Evolutionary conservation across 768 basidiomycete genomes (phyloP), one percentile per base, ranked within the genome.

Genomic region (Paxillus involutus): DNA sequence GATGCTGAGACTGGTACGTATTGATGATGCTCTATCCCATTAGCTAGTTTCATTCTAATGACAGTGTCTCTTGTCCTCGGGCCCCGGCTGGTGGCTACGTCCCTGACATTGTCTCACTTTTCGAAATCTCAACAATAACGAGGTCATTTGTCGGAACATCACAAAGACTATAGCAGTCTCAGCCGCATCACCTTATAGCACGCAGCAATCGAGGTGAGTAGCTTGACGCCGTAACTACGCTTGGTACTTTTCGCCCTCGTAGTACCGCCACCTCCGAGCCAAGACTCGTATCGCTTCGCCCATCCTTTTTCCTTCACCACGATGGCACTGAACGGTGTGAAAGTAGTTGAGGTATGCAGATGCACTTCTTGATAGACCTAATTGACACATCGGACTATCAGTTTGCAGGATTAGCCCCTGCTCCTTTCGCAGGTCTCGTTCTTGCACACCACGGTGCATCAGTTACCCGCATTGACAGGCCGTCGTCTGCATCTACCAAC

Each of bases 381-480:
- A n/a, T 44, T 47, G 19, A 55, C 19, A 6, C 19, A 36, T 17
- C 10, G 5, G 29, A 21, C 32, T 44, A 13, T 35, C 58, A 92
- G 88, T 90, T 92, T 63, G 90, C 85, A 26, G 91, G 90, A 30
- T 77, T 93, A 26, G 91, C 90, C 4, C 91, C 91, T 1, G 90
- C 82, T 0, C 90, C 91, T 0, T 92, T 89, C 59, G 83, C 88
- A 9, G 89, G 88, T 29, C 77, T 92, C 41, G 65, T 92, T 43
- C 78, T 94, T 33, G 84, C 89, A 2, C 90, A 92, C 70, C 84
- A 86, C 60, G 90, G 91, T 4, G 91, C 90, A 35, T 79, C 78
- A 44, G 90, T 93, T 39, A 80, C 81, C 17, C 85, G 91, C 30
- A 76, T 94, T 47, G 91, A 94, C 75, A 77, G 79, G 44, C 82